Evolutionary conservation across 1,284 basidiomycete species (phyloP).

Genomic region (Agaricales sp.): DNA sequence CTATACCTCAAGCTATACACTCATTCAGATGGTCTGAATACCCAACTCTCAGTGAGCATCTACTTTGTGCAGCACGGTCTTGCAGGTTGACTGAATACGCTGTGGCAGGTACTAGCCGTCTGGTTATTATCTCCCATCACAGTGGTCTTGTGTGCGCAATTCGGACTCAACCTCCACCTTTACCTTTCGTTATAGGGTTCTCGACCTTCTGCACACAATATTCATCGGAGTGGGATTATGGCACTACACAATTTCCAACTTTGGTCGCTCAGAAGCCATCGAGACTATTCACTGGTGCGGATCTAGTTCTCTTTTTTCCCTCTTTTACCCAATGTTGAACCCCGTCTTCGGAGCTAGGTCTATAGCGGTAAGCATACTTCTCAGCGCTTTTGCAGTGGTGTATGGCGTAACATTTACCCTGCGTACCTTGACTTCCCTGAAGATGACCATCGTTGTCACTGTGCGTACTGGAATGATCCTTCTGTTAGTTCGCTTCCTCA

Average conservation of each 20-base stretch:
- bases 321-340: no score
- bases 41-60: not conserved
- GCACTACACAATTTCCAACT: not conserved
- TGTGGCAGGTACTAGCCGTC: not conserved
- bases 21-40: not conserved
- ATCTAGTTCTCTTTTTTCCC: no score
- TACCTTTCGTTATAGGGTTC: not conserved
- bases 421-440: no score
- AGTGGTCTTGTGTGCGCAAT: no score
- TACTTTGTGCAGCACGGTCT: no score
- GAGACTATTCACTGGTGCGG: not conserved
- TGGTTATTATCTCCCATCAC: no score
- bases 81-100: no score
- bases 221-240: not conserved
- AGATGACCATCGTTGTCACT: not conserved
- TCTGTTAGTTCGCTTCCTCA: not conserved
- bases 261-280: not conserved
- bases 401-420: no score
- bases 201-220: not conserved
- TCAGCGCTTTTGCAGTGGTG: no score
- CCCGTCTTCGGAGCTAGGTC: no score
- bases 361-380: not conserved
- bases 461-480: not conserved
- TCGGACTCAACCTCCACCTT: no score
- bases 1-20: not conserved